These are phyloP conservation scores for Chytriomyces confervae DNA, from an alignment of 192 early-diverging fungal species.

Conservation along the genomic window DNA sequence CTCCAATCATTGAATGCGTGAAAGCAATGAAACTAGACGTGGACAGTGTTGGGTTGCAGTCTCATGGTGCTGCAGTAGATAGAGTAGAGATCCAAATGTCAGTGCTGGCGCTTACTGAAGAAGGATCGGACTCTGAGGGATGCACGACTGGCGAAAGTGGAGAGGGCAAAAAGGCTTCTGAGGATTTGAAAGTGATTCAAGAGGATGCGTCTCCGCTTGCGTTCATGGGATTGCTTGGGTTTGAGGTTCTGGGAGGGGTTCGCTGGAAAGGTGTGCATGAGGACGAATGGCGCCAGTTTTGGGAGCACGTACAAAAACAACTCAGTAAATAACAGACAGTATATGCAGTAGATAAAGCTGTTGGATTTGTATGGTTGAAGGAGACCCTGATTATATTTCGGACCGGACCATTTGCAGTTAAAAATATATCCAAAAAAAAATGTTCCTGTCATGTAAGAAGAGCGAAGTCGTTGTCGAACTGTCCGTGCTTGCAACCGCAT, in stretches of 20 bases:
- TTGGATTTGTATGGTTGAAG: too few species aligned
- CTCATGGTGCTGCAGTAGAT: not conserved
- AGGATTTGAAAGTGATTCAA: not conserved
- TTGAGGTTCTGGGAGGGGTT: not conserved
- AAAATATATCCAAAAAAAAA: too few species aligned
- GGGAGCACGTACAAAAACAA: not conserved
- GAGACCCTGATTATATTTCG: too few species aligned
- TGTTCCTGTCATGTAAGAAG: too few species aligned
- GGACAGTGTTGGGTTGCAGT: not conserved
- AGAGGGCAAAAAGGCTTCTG: not conserved
- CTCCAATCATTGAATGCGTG: not conserved
- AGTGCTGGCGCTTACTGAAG: not conserved
- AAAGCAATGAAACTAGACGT: not conserved
- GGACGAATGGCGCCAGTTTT: conserved; percentile 3
- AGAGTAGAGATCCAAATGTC: not conserved
- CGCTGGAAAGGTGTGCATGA: conserved; percentile 1
- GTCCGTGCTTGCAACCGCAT: too few species aligned
- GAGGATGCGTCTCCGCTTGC: not conserved
- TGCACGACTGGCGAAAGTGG: too few species aligned
- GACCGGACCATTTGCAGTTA: too few species aligned
- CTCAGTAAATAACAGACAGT: too few species aligned
- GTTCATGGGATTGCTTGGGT: conserved; percentile 17
- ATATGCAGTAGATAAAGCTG: too few species aligned
- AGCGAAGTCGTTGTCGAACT: too few species aligned
- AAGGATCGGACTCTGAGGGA: not conserved